Conservation (phyloP, 306 rosid genomes). For the Cucurbita argyrosperma region DNA sequence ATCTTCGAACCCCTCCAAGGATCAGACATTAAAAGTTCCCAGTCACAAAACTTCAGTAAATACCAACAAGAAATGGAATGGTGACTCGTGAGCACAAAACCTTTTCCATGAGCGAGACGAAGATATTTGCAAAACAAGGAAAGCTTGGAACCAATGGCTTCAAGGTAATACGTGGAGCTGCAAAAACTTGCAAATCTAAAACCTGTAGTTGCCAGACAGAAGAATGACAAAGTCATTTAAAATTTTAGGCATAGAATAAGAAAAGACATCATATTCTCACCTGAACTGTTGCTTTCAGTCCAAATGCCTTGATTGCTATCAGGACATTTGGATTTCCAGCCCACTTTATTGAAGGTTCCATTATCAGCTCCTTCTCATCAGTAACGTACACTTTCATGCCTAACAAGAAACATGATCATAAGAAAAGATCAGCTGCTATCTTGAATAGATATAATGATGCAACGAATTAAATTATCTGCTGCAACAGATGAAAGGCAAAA, state of each 20-base stretch:
- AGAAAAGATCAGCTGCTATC: background rate
- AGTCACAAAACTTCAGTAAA: background rate
- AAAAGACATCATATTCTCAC: constrained; percentile 30
- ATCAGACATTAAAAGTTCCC: background rate
- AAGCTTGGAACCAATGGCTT: constrained; percentile 96
- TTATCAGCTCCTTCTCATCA: constrained; percentile 87
- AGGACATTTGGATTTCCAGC: constrained; percentile 81
- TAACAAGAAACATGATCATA: constrained; percentile 11
- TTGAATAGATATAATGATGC: background rate
- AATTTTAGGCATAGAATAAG: background rate
- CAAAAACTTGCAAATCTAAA: constrained; percentile 71
- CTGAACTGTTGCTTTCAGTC: constrained; percentile 84
- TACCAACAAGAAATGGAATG: background rate
- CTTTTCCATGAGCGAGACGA: constrained; percentile 87
- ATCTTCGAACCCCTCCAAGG: background rate
- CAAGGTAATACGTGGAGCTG: constrained; percentile 64
- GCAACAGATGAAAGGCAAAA: background rate
- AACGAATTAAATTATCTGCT: background rate
- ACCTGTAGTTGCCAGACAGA: constrained; percentile 32
- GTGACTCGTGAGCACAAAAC: constrained; percentile 21
- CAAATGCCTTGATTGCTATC: constrained; percentile 65
- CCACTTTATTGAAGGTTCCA: constrained; percentile 88
- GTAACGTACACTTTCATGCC: constrained; percentile 85
- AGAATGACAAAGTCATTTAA: background rate
- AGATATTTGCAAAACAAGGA: constrained; percentile 82